A percentile compares a stretch with the other conserved stretches of the same genome.
Evolutionary conservation across 257 asterid species (phyloP).

Genomic region (Solanum paucissectum): DNA sequence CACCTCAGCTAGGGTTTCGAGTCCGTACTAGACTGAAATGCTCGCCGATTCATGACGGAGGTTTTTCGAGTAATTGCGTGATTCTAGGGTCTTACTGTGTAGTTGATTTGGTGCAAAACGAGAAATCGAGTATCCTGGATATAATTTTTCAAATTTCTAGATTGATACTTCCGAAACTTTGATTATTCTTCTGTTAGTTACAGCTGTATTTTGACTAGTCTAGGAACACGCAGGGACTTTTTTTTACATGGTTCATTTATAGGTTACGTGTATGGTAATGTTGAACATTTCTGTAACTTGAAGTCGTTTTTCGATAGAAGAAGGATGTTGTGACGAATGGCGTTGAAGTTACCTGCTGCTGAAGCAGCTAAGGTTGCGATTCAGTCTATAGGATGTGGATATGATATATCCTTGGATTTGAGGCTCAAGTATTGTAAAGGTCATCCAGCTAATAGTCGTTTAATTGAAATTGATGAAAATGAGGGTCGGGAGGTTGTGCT

Average conservation of each 20-base stretch:
- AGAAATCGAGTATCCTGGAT: background rate
- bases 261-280: background rate
- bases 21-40: background rate
- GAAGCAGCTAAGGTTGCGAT: slow-evolving; percentile 89
- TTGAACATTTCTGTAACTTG: background rate
- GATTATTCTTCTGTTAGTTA: background rate
- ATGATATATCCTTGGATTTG: slow-evolving; percentile 74
- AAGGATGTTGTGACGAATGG: slow-evolving; percentile 43
- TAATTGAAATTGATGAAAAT: slow-evolving; percentile 73
- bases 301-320: background rate
- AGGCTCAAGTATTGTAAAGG: slow-evolving; percentile 93
- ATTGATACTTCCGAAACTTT: slow-evolving; percentile 2
- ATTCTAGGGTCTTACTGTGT: slow-evolving; percentile 18
- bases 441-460: slow-evolving; percentile 28
- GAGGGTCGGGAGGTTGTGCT: slow-evolving; percentile 71
- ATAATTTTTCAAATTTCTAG: slow-evolving; percentile 3
- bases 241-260: slow-evolving; percentile 14
- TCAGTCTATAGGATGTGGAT: slow-evolving; percentile 89
- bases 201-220: background rate
- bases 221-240: background rate
- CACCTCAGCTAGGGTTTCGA: slow-evolving; percentile 12
- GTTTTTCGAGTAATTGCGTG: background rate
- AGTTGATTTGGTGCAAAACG: background rate
- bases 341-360: slow-evolving; percentile 68
- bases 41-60: slow-evolving; percentile 1